Conservation (phyloP, 2,329 filamentous ascomycete genomes). For the Aspergillus awamori region DNA sequence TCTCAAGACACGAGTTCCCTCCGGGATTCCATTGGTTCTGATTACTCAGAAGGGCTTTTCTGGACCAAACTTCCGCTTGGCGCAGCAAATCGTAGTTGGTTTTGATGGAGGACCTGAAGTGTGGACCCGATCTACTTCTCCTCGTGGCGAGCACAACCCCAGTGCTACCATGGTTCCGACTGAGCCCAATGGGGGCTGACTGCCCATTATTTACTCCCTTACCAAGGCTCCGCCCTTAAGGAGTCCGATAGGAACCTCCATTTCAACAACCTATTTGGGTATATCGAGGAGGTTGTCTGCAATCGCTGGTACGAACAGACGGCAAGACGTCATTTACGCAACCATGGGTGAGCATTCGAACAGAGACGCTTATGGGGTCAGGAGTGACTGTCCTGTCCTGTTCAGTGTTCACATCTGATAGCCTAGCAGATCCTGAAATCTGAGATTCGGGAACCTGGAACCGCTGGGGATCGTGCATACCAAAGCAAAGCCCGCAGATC, state of each 20-base stretch:
- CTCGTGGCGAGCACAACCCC: slow-evolving; percentile 23
- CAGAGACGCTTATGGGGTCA: neutral
- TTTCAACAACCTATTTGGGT: slow-evolving; percentile 1
- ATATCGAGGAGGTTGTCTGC: slow-evolving; percentile 9
- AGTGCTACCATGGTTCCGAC: slow-evolving; percentile 19
- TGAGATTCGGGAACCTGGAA: slow-evolving; percentile 4
- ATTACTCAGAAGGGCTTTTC: slow-evolving; percentile 2
- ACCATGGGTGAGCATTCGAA: neutral
- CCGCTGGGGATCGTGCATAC: slow-evolving; percentile 7
- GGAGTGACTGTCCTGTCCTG: neutral
- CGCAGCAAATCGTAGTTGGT: slow-evolving; percentile 16
- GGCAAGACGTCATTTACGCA: slow-evolving; percentile 17
- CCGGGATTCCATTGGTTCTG: neutral
- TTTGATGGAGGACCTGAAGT: slow-evolving; percentile 7
- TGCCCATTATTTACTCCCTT: neutral
- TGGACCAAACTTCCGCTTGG: slow-evolving; percentile 2
- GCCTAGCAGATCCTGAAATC: slow-evolving; percentile 1
- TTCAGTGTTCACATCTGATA: neutral
- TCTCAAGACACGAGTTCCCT: slow-evolving; percentile 1
- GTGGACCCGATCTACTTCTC: slow-evolving; percentile 23
- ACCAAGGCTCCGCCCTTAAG: neutral
- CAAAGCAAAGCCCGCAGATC: slow-evolving; percentile 6
- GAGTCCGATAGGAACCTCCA: slow-evolving; percentile 12
- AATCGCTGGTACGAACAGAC: slow-evolving; percentile 15
- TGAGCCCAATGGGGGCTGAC: neutral